Base-by-base conservation (phyloP, 257 asterid genomes). In the Capsicum pubescens region DNA sequence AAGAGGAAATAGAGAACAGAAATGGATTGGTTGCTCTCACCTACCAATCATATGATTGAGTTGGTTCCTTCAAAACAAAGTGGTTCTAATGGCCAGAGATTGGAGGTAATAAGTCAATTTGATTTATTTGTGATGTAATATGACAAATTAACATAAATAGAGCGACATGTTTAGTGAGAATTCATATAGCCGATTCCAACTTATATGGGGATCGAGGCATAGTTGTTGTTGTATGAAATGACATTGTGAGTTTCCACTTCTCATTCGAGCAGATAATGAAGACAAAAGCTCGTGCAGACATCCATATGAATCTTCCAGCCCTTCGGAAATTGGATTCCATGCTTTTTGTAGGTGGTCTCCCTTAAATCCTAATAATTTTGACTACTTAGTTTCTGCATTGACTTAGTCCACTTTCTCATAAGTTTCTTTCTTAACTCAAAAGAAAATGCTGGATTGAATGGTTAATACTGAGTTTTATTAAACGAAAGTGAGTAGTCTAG, bases 261-360 rank as follows among this genome's bases (percentile, higher is more conserved):
- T 50, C 19, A 35, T 83, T 86, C 32, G 56, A 85, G 87, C 89
- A 95, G 98, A 90, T 95, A 86, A 95, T 95, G 98, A 93, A 94
- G 9, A 92, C 98, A 42, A 92, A 91, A 90, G 92, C 93, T 87
- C 98, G 99, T 79, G 89, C 94, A 1, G 98, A 96, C 84, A 88
- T 96, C 86, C 91, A 92, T 84, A 88, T 94, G 94, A 96, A 93
- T 91, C 98, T 96, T 84, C 98, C 99, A 5, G 99, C 98, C 2
- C 91, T 94, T 74, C 90, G 88, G 90, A 93, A 95, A 85, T 68
- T 26, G 32, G 32, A 26, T 26, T 26, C 32, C 32, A 26, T 26
- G 32, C 32, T 26, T 26, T 26, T 26, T 26, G 32, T 26, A 26
- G 32, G 32, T 26, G 32, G 32, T 26, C 32, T 26, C 32, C 32